A percentile compares a stretch with the other conserved stretches of the same genome.
Conservation (phyloP, 768 basidiomycete species). For the Neoboletus magnificus region DNA sequence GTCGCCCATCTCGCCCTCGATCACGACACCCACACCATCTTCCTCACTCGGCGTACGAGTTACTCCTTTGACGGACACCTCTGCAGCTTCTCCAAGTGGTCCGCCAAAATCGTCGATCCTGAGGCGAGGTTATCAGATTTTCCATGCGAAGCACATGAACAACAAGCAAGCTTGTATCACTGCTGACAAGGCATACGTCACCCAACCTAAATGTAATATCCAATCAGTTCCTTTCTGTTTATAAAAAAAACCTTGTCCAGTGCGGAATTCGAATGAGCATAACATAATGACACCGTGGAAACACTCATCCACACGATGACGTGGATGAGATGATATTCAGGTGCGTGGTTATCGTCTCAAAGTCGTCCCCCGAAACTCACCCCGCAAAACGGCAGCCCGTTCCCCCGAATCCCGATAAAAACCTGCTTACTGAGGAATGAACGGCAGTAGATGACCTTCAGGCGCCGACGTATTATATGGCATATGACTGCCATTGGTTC, state of each 20-base stretch:
- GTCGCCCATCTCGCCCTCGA: constrained; percentile 18
- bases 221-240: background rate
- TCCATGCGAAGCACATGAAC: constrained; percentile 84
- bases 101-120: constrained; percentile 89
- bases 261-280: too few species aligned
- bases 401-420: background rate
- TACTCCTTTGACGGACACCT: background rate
- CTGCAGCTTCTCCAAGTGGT: constrained; percentile 32
- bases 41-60: constrained; percentile 2
- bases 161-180: constrained; percentile 81
- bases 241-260: background rate
- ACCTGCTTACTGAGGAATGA: background rate
- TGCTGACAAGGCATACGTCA: constrained; percentile 77
- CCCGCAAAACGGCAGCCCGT: background rate
- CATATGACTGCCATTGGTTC: background rate
- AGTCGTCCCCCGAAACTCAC: background rate
- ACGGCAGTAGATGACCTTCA: background rate
- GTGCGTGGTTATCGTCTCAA: background rate
- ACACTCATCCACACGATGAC: background rate
- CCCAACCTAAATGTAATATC: constrained; percentile 54
- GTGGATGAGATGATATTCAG: background rate
- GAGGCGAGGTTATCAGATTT: constrained; percentile 66
- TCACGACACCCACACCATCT: constrained; percentile 13
- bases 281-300: too few species aligned
- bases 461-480: background rate